These are phyloP conservation scores for Periconia digitata DNA, from an alignment of 2,329 filamentous ascomycete species.

Conservation along the genomic window DNA sequence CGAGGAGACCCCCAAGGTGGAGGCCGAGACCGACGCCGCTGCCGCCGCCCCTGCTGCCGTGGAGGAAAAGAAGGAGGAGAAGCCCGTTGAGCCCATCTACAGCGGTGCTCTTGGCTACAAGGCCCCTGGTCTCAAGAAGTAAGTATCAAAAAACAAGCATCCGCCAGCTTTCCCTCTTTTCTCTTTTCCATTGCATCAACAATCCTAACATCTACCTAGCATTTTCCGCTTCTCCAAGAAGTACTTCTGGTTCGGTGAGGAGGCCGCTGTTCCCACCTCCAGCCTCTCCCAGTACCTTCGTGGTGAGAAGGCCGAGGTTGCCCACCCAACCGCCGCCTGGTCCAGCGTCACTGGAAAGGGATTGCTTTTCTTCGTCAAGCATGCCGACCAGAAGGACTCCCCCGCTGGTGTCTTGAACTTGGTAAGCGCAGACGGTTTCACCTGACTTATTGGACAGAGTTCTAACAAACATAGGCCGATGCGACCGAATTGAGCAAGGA, in stretches of 20 bases:
- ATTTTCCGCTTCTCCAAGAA: constrained; percentile 90
- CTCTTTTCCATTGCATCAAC: no score
- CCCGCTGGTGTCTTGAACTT: constrained; percentile 83
- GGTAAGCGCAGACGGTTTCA: constrained; percentile 55
- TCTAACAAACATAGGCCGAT: constrained; percentile 57
- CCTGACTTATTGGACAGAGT: background rate
- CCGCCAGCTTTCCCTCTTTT: no score
- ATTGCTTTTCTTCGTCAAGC: constrained; percentile 87
- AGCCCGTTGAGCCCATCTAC: constrained; percentile 66
- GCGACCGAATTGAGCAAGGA: constrained; percentile 73
- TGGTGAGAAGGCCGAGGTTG: constrained; percentile 80
- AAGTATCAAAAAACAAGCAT: constrained; percentile 52
- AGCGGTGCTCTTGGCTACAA: constrained; percentile 90
- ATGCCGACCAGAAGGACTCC: constrained; percentile 75
- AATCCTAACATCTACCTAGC: constrained; percentile 52
- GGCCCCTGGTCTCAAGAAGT: constrained; percentile 87
- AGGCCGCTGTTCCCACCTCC: constrained; percentile 67
- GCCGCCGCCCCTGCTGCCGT: constrained; percentile 45
- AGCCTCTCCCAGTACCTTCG: constrained; percentile 77
- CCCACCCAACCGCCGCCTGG: constrained; percentile 83
- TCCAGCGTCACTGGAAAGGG: constrained; percentile 93
- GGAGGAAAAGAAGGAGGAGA: constrained; percentile 45
- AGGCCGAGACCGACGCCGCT: constrained; percentile 32
- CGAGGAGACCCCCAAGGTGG: constrained; percentile 43
- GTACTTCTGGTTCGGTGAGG: constrained; percentile 72